Percentiles rank a stretch among this genome's conserved stretches.
These are phyloP conservation scores for Mariannaea elegans DNA, from an alignment of 2,329 filamentous ascomycete species.

Conservation along the genomic window DNA sequence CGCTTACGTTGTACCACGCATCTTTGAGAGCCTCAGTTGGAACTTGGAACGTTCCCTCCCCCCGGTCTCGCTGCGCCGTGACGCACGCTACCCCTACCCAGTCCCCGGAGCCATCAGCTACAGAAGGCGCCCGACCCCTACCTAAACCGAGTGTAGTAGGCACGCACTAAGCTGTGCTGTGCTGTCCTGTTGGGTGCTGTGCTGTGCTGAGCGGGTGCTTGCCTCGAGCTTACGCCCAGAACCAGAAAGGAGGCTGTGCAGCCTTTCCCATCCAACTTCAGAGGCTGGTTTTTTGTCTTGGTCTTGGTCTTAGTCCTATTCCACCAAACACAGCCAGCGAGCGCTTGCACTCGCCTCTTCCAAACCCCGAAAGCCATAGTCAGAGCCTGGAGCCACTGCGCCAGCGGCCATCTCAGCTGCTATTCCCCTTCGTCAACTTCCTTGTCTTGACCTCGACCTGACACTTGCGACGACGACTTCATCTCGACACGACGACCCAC, in stretches of 20 bases:
- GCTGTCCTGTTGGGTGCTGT: not conserved
- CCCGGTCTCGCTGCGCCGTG: constrained; percentile 32
- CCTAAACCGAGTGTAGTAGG: not conserved
- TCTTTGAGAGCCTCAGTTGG: constrained; percentile 38
- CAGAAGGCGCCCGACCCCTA: no score
- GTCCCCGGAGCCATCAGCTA: not conserved
- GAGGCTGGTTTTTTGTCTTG: constrained; percentile 15
- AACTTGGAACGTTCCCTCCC: constrained; percentile 3
- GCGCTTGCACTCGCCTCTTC: constrained; percentile 3
- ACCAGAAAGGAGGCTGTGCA: constrained; percentile 29
- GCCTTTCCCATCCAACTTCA: constrained; percentile 19
- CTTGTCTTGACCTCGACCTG: not conserved
- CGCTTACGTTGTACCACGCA: constrained; percentile 18
- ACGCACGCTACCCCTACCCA: not conserved
- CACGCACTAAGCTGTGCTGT: not conserved
- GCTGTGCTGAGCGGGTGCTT: not conserved
- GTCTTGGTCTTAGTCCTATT: not conserved
- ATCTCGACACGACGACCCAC: constrained; percentile 18
- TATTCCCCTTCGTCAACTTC: not conserved
- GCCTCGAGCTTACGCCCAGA: constrained; percentile 21
- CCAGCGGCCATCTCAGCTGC: constrained; percentile 8
- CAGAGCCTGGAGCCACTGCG: constrained; percentile 2
- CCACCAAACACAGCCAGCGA: constrained; percentile 17
- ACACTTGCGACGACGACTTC: constrained; percentile 18
- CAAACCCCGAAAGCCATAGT: not conserved